phyloP scores from a whole-genome alignment of 192 early-diverging fungal species.

The Coemansia biformis region DNA sequence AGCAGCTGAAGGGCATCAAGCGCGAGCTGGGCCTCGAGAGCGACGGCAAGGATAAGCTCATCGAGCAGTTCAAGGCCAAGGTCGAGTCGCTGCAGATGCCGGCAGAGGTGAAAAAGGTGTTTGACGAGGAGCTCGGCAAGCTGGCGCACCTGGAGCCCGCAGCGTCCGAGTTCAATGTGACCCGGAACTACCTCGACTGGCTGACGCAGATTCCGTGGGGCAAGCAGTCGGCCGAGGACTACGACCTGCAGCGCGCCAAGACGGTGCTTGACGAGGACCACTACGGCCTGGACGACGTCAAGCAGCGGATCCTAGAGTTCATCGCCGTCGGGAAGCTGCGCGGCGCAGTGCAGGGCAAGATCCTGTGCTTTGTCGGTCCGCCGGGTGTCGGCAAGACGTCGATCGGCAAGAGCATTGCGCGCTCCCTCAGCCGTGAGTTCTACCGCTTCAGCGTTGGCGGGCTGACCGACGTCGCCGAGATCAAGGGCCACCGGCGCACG shows the following conservation, averaged over 20 bases:
- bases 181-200: slow-evolving; percentile 99
- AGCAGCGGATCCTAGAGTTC: slow-evolving; percentile 98
- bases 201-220: slow-evolving; percentile 98
- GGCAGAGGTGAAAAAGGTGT: slow-evolving; percentile 84
- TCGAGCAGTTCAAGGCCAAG: slow-evolving; percentile 88
- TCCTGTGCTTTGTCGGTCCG: slow-evolving; percentile 96
- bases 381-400: slow-evolving; percentile 99
- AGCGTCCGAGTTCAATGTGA: slow-evolving; percentile 97
- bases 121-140: slow-evolving; percentile 96
- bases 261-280: slow-evolving; percentile 96
- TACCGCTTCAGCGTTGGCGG: slow-evolving; percentile 97
- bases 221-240: slow-evolving; percentile 82
- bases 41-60: slow-evolving; percentile 97
- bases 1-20: slow-evolving; percentile 99
- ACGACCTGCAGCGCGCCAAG: slow-evolving; percentile 80
- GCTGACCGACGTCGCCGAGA: slow-evolving; percentile 95
- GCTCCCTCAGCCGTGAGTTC: slow-evolving; percentile 89
- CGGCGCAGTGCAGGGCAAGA: slow-evolving; percentile 97
- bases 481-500: slow-evolving; percentile 97
- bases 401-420: slow-evolving; percentile 96
- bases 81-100: slow-evolving; percentile 84
- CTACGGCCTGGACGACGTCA: slow-evolving; percentile 99
- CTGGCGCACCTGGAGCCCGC: slow-evolving; percentile 88
- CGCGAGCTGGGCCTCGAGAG: slow-evolving; percentile 96
- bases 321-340: slow-evolving; percentile 96